Evolutionary conservation across 108 stramenopile genomes (phyloP).

Genomic region (Skeletonema costatum): DNA sequence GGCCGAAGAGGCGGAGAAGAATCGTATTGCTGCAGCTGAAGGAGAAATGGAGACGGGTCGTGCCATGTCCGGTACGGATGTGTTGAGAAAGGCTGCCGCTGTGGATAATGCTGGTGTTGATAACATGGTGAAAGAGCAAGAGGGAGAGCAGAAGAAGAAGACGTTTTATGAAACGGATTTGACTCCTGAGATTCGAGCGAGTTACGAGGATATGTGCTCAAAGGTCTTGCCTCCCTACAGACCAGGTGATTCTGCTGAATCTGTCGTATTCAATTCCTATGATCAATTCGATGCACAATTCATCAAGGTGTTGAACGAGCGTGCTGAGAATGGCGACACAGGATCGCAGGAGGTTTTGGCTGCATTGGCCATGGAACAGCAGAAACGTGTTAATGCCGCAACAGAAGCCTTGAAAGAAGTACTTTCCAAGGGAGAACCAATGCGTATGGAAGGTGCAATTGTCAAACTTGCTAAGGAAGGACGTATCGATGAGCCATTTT

Average conservation of each 20-base stretch:
- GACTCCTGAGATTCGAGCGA: constrained; percentile 86
- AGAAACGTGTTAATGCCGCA: constrained; percentile 65
- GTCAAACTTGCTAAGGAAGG: constrained; percentile 77
- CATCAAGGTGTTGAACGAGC: constrained; percentile 63
- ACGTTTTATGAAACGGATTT: constrained; percentile 77
- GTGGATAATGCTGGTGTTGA: constrained; percentile 63
- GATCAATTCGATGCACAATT: constrained; percentile 78
- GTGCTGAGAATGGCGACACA: constrained; percentile 61
- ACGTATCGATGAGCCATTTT: constrained; percentile 80
- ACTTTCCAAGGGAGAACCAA: constrained; percentile 78
- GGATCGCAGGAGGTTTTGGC: constrained; percentile 64
- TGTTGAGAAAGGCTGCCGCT: constrained; percentile 72
- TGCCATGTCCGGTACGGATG: constrained; percentile 67
- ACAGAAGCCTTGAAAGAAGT: constrained; percentile 70
- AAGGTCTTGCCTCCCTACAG: constrained; percentile 84
- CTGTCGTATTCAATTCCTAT: constrained; percentile 69
- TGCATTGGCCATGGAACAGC: constrained; percentile 75
- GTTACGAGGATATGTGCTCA: constrained; percentile 77
- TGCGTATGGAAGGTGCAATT: constrained; percentile 87
- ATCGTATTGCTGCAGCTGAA: constrained; percentile 62
- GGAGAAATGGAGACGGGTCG: constrained; percentile 68
- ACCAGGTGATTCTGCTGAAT: constrained; percentile 66
- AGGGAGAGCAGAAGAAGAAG: constrained; percentile 45
- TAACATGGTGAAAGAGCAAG: constrained; percentile 27
- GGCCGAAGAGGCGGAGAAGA: constrained; percentile 64